Evolutionary conservation across 2,329 filamentous ascomycete genomes (phyloP).

Genomic region (Microdochium nivale): DNA sequence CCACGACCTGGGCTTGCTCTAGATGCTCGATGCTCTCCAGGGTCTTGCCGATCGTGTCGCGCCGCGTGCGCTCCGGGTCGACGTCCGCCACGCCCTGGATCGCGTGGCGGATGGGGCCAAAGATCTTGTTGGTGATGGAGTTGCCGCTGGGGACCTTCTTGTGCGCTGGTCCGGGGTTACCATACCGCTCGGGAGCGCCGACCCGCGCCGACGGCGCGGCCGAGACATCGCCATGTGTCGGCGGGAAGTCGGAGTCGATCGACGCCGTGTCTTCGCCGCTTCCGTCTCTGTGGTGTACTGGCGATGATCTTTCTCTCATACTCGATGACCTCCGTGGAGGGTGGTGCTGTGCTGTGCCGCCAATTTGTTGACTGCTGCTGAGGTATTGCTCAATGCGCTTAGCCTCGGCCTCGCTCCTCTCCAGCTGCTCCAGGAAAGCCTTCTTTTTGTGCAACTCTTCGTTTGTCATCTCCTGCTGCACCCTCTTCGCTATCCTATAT

Average conservation of each 20-base stretch:
- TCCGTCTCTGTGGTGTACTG: slow-evolving; percentile 44
- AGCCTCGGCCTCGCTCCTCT: slow-evolving; percentile 87
- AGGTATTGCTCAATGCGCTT: slow-evolving; percentile 91
- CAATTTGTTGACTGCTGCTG: slow-evolving; percentile 57
- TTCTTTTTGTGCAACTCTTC: slow-evolving; percentile 89
- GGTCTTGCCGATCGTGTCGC: slow-evolving; percentile 94
- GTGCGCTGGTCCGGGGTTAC: slow-evolving; percentile 42
- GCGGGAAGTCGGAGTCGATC: slow-evolving; percentile 93
- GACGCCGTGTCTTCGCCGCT: slow-evolving; percentile 73
- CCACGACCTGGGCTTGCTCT: slow-evolving; percentile 82
- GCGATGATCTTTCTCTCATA: slow-evolving; percentile 38
- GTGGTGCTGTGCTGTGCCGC: slow-evolving; percentile 21
- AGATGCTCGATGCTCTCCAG: slow-evolving; percentile 77
- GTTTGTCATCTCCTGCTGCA: slow-evolving; percentile 94
- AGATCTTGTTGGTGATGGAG: slow-evolving; percentile 88
- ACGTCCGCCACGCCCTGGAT: slow-evolving; percentile 95
- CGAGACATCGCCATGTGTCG: slow-evolving; percentile 68
- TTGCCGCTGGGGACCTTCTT: slow-evolving; percentile 78
- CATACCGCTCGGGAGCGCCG: slow-evolving; percentile 50
- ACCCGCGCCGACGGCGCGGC: slow-evolving; percentile 67
- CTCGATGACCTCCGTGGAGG: slow-evolving; percentile 61
- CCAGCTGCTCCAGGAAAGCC: slow-evolving; percentile 74
- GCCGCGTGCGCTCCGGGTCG: slow-evolving; percentile 83
- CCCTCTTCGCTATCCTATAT: slow-evolving; percentile 85
- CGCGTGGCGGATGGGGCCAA: slow-evolving; percentile 89